Percentiles rank a stretch among this genome's conserved stretches.
These are phyloP conservation scores for Pleurotus citrinopileatus DNA, from an alignment of 768 basidiomycete genomes.

Conservation along the genomic window DNA sequence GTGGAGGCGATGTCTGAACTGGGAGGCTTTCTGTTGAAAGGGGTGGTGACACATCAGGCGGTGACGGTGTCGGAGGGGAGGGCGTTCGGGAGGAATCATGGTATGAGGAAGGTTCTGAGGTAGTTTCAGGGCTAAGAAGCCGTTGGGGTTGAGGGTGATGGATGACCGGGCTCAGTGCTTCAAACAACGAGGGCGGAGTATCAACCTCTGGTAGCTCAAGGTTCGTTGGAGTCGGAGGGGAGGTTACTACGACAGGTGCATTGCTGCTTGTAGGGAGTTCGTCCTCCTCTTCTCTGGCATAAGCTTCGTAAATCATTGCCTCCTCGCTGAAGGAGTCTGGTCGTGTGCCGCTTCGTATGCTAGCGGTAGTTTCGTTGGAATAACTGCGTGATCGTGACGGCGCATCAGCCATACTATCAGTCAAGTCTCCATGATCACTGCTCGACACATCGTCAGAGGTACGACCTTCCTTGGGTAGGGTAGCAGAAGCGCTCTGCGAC, in stretches of 20 bases:
- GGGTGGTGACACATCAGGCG: constrained; percentile 13
- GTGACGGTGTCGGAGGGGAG: constrained; percentile 19
- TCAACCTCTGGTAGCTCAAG: constrained; percentile 20
- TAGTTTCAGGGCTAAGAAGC: constrained; percentile 37
- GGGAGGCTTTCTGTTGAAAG: constrained; percentile 15
- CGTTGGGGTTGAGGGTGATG: constrained; percentile 71
- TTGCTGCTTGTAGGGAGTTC: constrained; percentile 13
- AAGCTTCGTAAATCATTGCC: constrained; percentile 80
- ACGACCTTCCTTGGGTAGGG: constrained; percentile 40
- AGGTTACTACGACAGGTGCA: constrained; percentile 26
- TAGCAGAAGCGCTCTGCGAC: constrained; percentile 18
- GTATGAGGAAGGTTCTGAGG: constrained; percentile 29
- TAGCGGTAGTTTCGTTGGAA: constrained; percentile 42
- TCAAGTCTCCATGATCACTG: constrained; percentile 62
- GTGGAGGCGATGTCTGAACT: constrained; percentile 27
- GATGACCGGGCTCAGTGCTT: constrained; percentile 41
- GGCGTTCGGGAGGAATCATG: constrained; percentile 23
- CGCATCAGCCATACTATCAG: constrained; percentile 30
- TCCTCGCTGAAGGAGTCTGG: constrained; percentile 84
- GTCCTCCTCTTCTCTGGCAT: constrained; percentile 54
- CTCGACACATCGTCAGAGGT: constrained; percentile 72
- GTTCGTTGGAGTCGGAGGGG: constrained; percentile 23
- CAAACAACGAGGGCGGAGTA: constrained; percentile 28
- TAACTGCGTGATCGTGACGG: constrained; percentile 36
- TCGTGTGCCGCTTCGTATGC: constrained; percentile 28